Evolutionary conservation across 192 early-diverging fungal species (phyloP), one percentile per base, ranked within the genome.

Genomic region (Gorgonomyces haynaldii): DNA sequence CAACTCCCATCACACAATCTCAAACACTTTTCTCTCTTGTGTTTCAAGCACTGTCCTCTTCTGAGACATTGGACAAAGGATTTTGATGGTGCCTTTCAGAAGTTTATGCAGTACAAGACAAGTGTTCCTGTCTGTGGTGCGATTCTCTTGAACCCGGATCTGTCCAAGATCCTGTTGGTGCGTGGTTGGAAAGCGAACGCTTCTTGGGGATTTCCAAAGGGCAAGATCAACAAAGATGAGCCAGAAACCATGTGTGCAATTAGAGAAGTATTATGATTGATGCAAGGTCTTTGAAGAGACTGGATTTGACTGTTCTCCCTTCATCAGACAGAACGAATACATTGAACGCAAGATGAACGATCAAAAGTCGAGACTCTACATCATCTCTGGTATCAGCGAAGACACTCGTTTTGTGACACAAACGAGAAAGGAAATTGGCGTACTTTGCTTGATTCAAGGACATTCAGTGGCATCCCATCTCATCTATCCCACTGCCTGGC

Each of bases 161-260:
- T 91, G 45, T 81, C 89, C 58, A 83, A 85, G 68, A 61, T 63
- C 3, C 58, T 98, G 43, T 68, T 98, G 37, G 95, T 98, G 21
- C 83, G 88, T 55, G 95, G 46, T 13, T 96, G 89, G 88, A 83
- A 81, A 42, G 74, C 82, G 30, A 76, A 75, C 40, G 76, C 89
- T 24, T 81, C 81, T 31, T 98, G 95, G 95, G 90, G 90, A n/a
- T 98, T 96, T 54, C 93, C 95, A 21, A 91, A 91, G 24, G 95
- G 95, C 16, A 98, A 98, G 53, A 98, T 98, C 64, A 98, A 98
- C 63, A 83, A 96, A 64, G 89, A 86, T 56, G 95, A 98, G 61
- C 76, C 76, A 13, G 83, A 92, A 56, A 68, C 73, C 37, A 67
- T 66, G 10, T 98, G 95, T 58, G 92, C 93, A 9, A 75, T 85